Evolutionary conservation across 2,329 filamentous ascomycete genomes (phyloP).

Genomic region (Tolypocladium ovalisporum): DNA sequence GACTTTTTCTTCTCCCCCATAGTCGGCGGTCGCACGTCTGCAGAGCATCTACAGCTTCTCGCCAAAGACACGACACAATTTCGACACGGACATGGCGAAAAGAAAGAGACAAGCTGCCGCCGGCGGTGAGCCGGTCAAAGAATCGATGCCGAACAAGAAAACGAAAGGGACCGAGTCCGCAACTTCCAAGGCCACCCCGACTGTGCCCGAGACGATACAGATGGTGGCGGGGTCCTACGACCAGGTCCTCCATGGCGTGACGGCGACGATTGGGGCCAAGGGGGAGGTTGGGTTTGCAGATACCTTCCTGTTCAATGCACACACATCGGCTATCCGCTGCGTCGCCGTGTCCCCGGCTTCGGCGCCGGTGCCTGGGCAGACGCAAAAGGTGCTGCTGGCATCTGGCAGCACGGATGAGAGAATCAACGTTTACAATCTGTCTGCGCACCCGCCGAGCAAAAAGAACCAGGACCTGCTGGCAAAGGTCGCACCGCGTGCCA

Average conservation of each 20-base stretch:
- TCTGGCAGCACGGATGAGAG: slow-evolving; percentile 89
- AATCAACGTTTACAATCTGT: slow-evolving; percentile 89
- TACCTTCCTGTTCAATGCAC: slow-evolving; percentile 91
- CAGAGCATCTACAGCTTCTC: neutral
- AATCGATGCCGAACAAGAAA: slow-evolving; percentile 19
- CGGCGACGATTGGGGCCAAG: slow-evolving; percentile 48
- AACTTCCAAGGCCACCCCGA: slow-evolving; percentile 2
- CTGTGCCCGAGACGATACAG: slow-evolving; percentile 54
- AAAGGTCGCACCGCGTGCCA: slow-evolving; percentile 58
- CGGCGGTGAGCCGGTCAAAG: slow-evolving; percentile 13
- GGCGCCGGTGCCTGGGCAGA: slow-evolving; percentile 44
- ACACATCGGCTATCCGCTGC: slow-evolving; percentile 80
- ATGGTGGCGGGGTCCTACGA: slow-evolving; percentile 93
- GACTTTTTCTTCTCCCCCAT: slow-evolving; percentile 5
- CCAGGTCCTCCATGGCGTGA: slow-evolving; percentile 79
- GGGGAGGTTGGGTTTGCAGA: slow-evolving; percentile 62
- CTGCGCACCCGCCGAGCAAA: slow-evolving; percentile 50
- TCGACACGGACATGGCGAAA: slow-evolving; percentile 29
- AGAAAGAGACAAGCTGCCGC: slow-evolving; percentile 33
- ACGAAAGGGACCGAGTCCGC: slow-evolving; percentile 11
- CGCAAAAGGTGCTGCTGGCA: slow-evolving; percentile 79
- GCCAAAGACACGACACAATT: neutral
- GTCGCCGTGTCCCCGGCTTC: slow-evolving; percentile 75
- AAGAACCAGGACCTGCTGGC: slow-evolving; percentile 51
- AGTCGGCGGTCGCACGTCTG: neutral